Conservation (phyloP, 768 basidiomycete genomes). For the Cyclocybe aegerita region DNA sequence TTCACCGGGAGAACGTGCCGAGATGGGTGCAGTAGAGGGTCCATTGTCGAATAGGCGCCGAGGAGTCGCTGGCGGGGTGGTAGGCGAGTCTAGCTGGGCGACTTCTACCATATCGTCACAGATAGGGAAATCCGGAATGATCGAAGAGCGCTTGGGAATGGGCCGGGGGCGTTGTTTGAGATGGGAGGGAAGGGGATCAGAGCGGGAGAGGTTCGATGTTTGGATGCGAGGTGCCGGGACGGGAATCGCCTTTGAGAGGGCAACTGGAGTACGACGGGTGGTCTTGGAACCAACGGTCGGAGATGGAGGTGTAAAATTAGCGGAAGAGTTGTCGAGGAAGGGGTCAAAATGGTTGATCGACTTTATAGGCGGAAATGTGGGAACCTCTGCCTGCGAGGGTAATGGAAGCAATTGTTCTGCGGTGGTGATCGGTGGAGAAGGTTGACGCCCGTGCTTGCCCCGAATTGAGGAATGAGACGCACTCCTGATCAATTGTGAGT, state of each 20-base stretch:
- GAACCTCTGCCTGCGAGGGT: conserved; percentile 71
- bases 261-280: conserved; percentile 48
- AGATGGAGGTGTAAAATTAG: conserved; percentile 21
- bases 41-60: conserved; percentile 39
- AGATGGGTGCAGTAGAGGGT: conserved; percentile 53
- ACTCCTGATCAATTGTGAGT: conserved; percentile 33
- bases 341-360: conserved; percentile 51
- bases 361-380: conserved; percentile 33
- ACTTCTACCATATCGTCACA: conserved; percentile 71
- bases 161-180: conserved; percentile 25
- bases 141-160: conserved; percentile 29
- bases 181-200: conserved; percentile 47
- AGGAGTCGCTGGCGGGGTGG: conserved; percentile 53
- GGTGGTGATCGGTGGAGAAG: conserved; percentile 54
- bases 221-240: conserved; percentile 36
- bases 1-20: conserved; percentile 19
- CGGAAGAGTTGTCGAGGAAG: conserved; percentile 31
- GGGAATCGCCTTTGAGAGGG: conserved; percentile 43
- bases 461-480: conserved; percentile 41
- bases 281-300: conserved; percentile 48
- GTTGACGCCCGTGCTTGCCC: conserved; percentile 56
- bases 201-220: conserved; percentile 40
- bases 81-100: conserved; percentile 30
- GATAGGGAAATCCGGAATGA: conserved; percentile 54
- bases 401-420: conserved; percentile 15